phyloP scores from a whole-genome alignment of 208 protist genomes.

The Strigomonas culicis region DNA sequence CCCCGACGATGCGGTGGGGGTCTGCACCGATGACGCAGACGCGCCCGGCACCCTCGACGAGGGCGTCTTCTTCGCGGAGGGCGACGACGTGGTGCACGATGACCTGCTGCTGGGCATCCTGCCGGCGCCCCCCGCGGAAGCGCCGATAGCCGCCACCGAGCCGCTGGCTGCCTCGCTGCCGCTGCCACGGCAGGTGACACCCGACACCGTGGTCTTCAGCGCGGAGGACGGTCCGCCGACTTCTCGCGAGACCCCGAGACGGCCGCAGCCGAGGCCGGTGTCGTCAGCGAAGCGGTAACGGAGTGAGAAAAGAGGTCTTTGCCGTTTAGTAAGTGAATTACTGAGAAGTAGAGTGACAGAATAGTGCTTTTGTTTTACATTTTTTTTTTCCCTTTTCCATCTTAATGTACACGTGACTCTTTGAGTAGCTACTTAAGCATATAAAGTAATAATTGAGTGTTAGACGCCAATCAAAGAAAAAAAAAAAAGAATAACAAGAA shows the following conservation, averaged over 20 bases:
- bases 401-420: too few relatives aligned
- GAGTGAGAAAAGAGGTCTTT: too few relatives aligned
- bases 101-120: slow-evolving; percentile 61
- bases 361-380: too few relatives aligned
- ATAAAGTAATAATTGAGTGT: not conserved
- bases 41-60: slow-evolving; percentile 15
- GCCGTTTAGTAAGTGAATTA: too few relatives aligned
- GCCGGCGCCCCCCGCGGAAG: slow-evolving; percentile 11
- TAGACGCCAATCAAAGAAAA: not conserved
- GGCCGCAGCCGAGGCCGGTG: too few relatives aligned
- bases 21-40: slow-evolving; percentile 15
- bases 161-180: not conserved
- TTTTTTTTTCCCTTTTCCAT: too few relatives aligned
- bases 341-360: too few relatives aligned
- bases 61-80: slow-evolving; percentile 63
- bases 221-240: not conserved
- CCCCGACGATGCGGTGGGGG: slow-evolving; percentile 32
- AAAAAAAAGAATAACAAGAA: slow-evolving; percentile 3
- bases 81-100: slow-evolving; percentile 18
- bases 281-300: too few relatives aligned
- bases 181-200: not conserved
- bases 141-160: not conserved
- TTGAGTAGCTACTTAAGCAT: too few relatives aligned
- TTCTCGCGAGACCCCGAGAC: not conserved
- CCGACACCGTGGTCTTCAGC: not conserved